Evolutionary conservation across 805 yeast genomes (phyloP).

Genomic region (Saturnispora galanensis): DNA sequence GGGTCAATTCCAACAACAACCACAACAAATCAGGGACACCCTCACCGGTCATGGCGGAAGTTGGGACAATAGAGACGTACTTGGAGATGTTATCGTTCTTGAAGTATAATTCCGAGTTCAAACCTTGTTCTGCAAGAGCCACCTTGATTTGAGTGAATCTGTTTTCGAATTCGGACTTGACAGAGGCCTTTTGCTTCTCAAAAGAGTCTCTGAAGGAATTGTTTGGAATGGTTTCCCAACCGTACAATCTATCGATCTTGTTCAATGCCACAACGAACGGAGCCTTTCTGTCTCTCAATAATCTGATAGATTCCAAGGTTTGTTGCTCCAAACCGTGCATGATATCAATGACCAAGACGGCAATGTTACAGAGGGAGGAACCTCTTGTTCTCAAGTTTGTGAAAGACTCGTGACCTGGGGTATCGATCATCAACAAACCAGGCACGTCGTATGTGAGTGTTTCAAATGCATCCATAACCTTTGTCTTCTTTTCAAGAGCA

Average conservation of each 20-base stretch:
- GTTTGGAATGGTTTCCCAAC: slow-evolving; percentile 86
- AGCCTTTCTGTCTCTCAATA: slow-evolving; percentile 93
- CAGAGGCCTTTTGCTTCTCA: slow-evolving; percentile 70
- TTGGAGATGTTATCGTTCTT: slow-evolving; percentile 90
- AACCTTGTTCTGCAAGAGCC: slow-evolving; percentile 94
- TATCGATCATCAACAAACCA: slow-evolving; percentile 91
- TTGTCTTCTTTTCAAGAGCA: slow-evolving; percentile 84
- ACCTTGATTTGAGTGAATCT: slow-evolving; percentile 78
- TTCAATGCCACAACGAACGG: slow-evolving; percentile 96
- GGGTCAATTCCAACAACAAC: slow-evolving; percentile 90
- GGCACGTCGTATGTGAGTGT: slow-evolving; percentile 89
- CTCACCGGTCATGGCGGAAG: slow-evolving; percentile 98
- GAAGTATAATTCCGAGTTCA: slow-evolving; percentile 93
- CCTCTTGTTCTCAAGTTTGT: slow-evolving; percentile 97
- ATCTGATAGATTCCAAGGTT: slow-evolving; percentile 85
- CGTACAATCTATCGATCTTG: slow-evolving; percentile 95
- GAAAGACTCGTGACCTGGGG: slow-evolving; percentile 99
- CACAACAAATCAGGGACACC: slow-evolving; percentile 99
- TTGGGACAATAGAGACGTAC: slow-evolving; percentile 93
- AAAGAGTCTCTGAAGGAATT: slow-evolving; percentile 94
- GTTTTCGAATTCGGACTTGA: slow-evolving; percentile 85
- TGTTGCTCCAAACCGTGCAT: slow-evolving; percentile 99
- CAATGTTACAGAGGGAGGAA: slow-evolving; percentile 97
- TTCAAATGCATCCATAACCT: slow-evolving; percentile 80
- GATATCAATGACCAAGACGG: slow-evolving; percentile 94